These are phyloP conservation scores for Malassezia furfur DNA, from an alignment of 1,284 basidiomycete species.

Conservation along the genomic window DNA sequence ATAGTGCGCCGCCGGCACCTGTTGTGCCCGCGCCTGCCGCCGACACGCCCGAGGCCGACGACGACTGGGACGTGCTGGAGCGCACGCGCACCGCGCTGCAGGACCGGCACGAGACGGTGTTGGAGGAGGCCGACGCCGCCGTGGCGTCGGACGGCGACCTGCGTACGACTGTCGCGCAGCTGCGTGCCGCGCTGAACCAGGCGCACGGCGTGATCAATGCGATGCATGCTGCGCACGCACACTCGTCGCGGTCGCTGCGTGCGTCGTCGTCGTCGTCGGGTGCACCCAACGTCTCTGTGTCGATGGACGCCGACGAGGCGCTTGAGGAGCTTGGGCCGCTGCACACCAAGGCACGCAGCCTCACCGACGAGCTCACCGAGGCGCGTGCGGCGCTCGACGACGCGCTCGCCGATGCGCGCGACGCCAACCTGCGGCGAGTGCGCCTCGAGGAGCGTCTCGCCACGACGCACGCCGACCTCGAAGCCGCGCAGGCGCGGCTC, in stretches of 20 bases:
- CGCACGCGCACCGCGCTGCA: conserved; percentile 5
- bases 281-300: neutral
- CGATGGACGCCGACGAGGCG: conserved; percentile 1
- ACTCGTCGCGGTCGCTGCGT: neutral
- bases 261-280: neutral
- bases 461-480: conserved; percentile 2
- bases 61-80: neutral
- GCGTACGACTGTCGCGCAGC: neutral
- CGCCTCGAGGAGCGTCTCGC: conserved; percentile 14
- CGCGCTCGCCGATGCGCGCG: neutral
- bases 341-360: conserved; percentile 6
- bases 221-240: neutral
- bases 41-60: neutral
- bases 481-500: neutral
- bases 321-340: conserved; percentile 3
- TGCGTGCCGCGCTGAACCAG: conserved; percentile 6
- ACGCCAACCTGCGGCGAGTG: neutral
- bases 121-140: neutral
- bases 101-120: conserved; percentile 7
- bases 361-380: conserved; percentile 7
- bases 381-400: conserved; percentile 8
- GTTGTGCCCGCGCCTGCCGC: neutral
- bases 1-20: neutral
- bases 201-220: conserved; percentile 15
- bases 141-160: neutral